These are phyloP conservation scores for Blechomonas ayalai DNA, from an alignment of 208 protist species.

Conservation along the genomic window DNA sequence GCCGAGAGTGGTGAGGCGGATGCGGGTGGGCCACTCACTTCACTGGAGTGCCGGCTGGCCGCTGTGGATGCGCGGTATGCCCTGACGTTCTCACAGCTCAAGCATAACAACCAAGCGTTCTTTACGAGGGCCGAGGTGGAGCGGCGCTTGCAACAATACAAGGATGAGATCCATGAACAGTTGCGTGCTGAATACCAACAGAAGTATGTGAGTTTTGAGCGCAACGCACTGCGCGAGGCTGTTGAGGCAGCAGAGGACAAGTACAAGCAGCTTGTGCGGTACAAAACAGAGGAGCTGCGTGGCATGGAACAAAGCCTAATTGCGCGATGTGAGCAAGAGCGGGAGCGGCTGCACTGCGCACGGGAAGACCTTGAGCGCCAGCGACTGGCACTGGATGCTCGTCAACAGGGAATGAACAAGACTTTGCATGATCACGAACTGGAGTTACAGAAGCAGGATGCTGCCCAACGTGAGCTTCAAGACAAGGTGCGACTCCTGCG, in stretches of 20 bases:
- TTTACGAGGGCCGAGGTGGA: constrained; percentile 68
- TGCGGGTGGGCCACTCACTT: constrained; percentile 19
- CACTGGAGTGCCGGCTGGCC: constrained; percentile 74
- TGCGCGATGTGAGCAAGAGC: constrained; percentile 57
- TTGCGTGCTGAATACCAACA: constrained; percentile 69
- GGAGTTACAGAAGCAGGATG: constrained; percentile 13
- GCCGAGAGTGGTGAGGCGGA: too few species aligned
- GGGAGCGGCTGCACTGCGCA: constrained; percentile 35
- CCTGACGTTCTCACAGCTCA: constrained; percentile 57
- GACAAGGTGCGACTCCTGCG: constrained; percentile 38
- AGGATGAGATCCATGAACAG: constrained; percentile 60
- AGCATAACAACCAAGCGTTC: constrained; percentile 17
- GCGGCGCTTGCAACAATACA: constrained; percentile 61
- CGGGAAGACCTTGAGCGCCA: constrained; percentile 64
- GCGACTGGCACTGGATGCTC: constrained; percentile 43
- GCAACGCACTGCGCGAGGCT: constrained; percentile 42
- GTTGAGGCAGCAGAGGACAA: constrained; percentile 40
- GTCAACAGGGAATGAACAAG: constrained; percentile 32
- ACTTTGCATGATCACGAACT: constrained; percentile 35
- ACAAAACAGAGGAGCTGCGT: constrained; percentile 59
- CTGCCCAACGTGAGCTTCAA: constrained; percentile 22
- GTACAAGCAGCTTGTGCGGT: constrained; percentile 32
- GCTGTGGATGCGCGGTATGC: constrained; percentile 85
- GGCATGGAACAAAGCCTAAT: constrained; percentile 48
- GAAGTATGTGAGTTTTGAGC: constrained; percentile 57